Percentiles rank a stretch among this genome's conserved stretches.
Conservation (phyloP, 257 asterid genomes). For the Solanum paucissectum region DNA sequence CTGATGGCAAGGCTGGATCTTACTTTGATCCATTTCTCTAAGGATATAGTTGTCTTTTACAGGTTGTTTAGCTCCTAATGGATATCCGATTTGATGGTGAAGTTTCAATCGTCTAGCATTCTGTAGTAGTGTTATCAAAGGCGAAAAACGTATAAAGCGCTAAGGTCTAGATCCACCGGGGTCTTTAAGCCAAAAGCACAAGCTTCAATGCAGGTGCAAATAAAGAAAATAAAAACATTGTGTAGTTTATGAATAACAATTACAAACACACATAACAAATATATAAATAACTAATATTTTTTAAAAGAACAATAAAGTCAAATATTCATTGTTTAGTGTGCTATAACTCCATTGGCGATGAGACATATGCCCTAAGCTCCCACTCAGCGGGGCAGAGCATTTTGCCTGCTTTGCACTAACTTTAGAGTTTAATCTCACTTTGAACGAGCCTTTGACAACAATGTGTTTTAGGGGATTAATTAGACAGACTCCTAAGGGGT, state of each 20-base stretch:
- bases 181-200: not conserved
- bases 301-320: not conserved
- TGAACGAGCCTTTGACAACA: not conserved
- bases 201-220: not conserved
- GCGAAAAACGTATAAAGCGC: not conserved
- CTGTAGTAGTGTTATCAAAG: not conserved
- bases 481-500: not conserved
- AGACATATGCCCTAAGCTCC: not conserved
- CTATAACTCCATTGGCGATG: not conserved
- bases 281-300: not conserved
- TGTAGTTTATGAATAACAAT: not conserved
- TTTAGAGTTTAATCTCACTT: not conserved
- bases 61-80: not conserved
- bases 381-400: not conserved
- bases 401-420: not conserved
- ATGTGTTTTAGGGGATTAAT: not conserved
- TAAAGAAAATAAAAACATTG: not conserved
- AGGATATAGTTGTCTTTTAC: not conserved
- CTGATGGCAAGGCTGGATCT: not conserved
- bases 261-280: not conserved
- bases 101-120: not conserved
- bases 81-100: not conserved
- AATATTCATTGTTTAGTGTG: not conserved
- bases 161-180: not conserved
- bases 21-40: not conserved